Evolutionary conservation across 805 yeast genomes (phyloP).

Genomic region (Metschnikowia orientalis): DNA sequence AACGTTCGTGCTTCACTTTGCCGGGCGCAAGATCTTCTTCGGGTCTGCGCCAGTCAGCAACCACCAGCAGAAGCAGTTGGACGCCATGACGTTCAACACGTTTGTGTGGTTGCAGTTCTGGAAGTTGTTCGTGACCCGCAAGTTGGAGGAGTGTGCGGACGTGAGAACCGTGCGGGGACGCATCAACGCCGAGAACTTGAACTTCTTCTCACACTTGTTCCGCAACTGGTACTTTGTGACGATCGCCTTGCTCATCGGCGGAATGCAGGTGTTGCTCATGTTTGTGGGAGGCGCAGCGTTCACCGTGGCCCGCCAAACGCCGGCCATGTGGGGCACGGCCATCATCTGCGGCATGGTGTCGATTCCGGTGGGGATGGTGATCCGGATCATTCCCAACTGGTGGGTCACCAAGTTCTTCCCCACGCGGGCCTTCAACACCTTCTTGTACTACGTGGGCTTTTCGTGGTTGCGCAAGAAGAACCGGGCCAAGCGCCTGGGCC

Average conservation of each 20-base stretch:
- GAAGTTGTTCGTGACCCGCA: constrained; percentile 85
- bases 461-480: constrained; percentile 30
- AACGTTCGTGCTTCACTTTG: constrained; percentile 79
- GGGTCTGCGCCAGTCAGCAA: constrained; percentile 27
- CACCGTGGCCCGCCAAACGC: constrained; percentile 72
- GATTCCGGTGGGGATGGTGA: constrained; percentile 71
- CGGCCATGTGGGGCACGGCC: constrained; percentile 87
- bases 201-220: constrained; percentile 77
- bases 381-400: constrained; percentile 79
- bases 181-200: constrained; percentile 59
- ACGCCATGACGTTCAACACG: constrained; percentile 88
- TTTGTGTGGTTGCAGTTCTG: constrained; percentile 98
- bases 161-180: constrained; percentile 53
- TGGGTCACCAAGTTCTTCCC: constrained; percentile 70
- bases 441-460: constrained; percentile 37
- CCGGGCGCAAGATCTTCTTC: constrained; percentile 60
- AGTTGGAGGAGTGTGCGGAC: constrained; percentile 83
- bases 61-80: constrained; percentile 55
- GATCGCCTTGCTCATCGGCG: constrained; percentile 72
- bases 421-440: constrained; percentile 41
- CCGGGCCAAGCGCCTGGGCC: constrained; percentile 13
- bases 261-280: constrained; percentile 86
- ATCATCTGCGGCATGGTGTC: constrained; percentile 75
- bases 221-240: constrained; percentile 77
- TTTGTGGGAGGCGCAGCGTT: constrained; percentile 97